Evolutionary conservation across 345 rosid genomes (phyloP).

Genomic region (Gossypium bickii): DNA sequence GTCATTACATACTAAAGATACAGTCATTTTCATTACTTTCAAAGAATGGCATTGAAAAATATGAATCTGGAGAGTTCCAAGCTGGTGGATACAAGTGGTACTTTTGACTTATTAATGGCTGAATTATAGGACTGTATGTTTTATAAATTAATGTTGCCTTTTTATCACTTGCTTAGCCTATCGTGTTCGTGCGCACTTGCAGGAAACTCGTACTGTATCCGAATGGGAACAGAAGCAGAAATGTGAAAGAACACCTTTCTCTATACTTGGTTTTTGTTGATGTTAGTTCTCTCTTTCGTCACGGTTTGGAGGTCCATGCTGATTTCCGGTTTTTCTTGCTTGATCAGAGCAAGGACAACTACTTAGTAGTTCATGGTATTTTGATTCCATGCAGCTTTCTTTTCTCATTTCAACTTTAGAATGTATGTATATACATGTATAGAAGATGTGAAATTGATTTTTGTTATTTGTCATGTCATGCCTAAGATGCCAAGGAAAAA

Average conservation of each 20-base stretch:
- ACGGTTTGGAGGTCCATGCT: conserved; percentile 48
- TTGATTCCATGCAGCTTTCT: background rate
- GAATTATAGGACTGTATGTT: background rate
- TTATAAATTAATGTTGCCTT: background rate
- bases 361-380: conserved; percentile 36
- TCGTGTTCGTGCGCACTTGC: conserved; percentile 3
- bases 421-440: background rate
- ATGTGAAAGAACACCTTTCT: conserved; percentile 46
- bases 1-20: conserved; percentile 48
- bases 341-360: conserved; percentile 36
- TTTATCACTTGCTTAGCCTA: background rate
- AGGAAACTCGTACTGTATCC: conserved; percentile 64
- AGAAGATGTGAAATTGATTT: background rate
- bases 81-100: conserved; percentile 79
- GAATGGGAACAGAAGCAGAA: conserved; percentile 60
- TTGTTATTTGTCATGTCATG: conserved; percentile 5
- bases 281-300: conserved; percentile 32
- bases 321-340: conserved; percentile 45
- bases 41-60: conserved; percentile 40
- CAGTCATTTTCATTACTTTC: conserved; percentile 44
- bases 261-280: conserved; percentile 45
- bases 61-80: conserved; percentile 58
- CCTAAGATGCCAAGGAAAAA: conserved; percentile 29
- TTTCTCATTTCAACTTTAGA: background rate
- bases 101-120: background rate